A percentile compares a stretch with the other conserved stretches of the same genome.
Conservation (phyloP, 2,329 filamentous ascomycete species). For the Alternaria infectoria region DNA sequence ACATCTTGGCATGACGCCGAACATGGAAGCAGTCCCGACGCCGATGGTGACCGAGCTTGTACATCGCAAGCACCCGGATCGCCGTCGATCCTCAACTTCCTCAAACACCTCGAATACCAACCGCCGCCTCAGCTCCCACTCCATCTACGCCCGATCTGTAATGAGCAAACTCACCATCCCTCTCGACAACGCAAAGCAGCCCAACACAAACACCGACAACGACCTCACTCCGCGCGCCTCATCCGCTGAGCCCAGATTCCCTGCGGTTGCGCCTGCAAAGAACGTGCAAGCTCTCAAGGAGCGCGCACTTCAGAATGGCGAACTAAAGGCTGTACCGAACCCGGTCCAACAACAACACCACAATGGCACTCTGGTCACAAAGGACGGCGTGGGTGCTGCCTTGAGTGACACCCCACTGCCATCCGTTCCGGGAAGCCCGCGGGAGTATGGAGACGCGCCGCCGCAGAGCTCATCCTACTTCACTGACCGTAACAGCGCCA, state of each 20-base stretch:
- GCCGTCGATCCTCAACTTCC: conserved; percentile 29
- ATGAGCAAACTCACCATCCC: conserved; percentile 51
- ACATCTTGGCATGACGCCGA: conserved; percentile 15
- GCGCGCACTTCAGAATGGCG: conserved; percentile 30
- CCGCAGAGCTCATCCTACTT: conserved; percentile 16
- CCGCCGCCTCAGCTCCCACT: conserved; percentile 54
- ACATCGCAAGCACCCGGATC: conserved; percentile 19
- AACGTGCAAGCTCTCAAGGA: conserved; percentile 34
- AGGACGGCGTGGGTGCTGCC: conserved; percentile 58
- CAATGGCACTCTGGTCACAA: conserved; percentile 24
- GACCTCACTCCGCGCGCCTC: conserved; percentile 28
- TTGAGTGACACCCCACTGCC: conserved; percentile 68
- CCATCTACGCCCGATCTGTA: conserved; percentile 57
- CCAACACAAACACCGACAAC: conserved; percentile 15
- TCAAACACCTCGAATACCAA: conserved; percentile 8
- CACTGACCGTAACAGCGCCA: conserved; percentile 59
- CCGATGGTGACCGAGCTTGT: conserved; percentile 20
- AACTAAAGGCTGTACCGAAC: conserved; percentile 36
- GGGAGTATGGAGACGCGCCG: conserved; percentile 58
- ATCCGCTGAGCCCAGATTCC: conserved; percentile 11
- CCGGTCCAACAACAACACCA: conserved; percentile 18
- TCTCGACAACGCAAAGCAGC: conserved; percentile 26
- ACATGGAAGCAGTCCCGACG: conserved; percentile 21
- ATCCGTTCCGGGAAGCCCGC: conserved; percentile 67
- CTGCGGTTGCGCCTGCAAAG: conserved; percentile 22